Percentiles rank a stretch among this genome's conserved stretches.
phyloP scores from a whole-genome alignment of 2,329 filamentous ascomycete genomes.

The Endoconidiophora laricicola region DNA sequence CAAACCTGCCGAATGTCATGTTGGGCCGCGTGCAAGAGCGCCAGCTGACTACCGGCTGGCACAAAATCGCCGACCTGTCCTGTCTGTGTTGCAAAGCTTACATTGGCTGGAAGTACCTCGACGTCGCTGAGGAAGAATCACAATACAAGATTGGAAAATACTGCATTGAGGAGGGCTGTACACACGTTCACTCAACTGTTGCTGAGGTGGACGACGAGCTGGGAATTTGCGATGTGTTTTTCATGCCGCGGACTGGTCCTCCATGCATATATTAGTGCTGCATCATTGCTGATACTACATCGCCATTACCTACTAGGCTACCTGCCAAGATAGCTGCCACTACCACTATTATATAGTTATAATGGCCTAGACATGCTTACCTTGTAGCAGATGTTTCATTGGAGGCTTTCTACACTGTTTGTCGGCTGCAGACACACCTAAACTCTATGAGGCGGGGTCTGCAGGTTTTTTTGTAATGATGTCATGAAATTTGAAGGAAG shows the following conservation, averaged over 20 bases:
- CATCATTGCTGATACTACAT: too few species aligned
- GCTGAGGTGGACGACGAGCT: too few species aligned
- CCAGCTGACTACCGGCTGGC: slow-evolving; percentile 43
- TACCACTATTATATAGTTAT: too few species aligned
- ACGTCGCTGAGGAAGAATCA: slow-evolving; percentile 41
- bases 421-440: too few species aligned
- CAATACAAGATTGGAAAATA: slow-evolving; percentile 54
- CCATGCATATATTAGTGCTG: too few species aligned
- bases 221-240: too few species aligned
- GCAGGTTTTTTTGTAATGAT: slow-evolving; percentile 1
- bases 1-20: slow-evolving; percentile 35
- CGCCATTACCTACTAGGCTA: too few species aligned
- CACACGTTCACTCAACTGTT: background rate
- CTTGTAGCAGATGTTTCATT: too few species aligned
- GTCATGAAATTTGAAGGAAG: background rate
- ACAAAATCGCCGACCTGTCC: slow-evolving; percentile 46
- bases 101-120: slow-evolving; percentile 53
- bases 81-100: slow-evolving; percentile 39
- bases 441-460: background rate
- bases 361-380: too few species aligned
- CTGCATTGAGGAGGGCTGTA: slow-evolving; percentile 39
- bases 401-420: too few species aligned
- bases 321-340: too few species aligned
- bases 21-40: slow-evolving; percentile 38
- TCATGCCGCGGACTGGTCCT: too few species aligned